Conservation (phyloP, 2,329 filamentous ascomycete genomes). For the Pezicula rhizophila region DNA sequence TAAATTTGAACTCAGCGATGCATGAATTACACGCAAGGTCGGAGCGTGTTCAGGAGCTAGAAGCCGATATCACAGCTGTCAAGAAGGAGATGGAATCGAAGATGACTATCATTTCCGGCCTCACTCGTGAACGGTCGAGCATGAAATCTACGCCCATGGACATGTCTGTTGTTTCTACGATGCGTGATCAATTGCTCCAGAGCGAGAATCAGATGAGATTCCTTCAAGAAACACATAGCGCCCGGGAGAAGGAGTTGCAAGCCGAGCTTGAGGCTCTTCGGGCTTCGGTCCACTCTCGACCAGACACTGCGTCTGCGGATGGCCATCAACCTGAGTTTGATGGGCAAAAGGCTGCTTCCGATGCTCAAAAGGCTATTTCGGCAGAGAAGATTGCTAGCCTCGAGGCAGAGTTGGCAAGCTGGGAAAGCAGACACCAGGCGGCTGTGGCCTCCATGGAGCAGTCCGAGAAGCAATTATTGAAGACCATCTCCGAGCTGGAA, state of each 20-base stretch:
- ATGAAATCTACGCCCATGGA: constrained; percentile 81
- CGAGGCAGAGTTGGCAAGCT: constrained; percentile 64
- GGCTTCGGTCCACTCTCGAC: constrained; percentile 12
- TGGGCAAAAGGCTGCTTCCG: constrained; percentile 3
- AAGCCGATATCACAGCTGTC: constrained; percentile 73
- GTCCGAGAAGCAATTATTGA: constrained; percentile 66
- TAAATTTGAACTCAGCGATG: constrained; percentile 87
- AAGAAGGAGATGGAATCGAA: constrained; percentile 98
- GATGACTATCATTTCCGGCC: constrained; percentile 88
- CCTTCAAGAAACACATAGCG: constrained; percentile 66
- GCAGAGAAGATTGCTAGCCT: constrained; percentile 49
- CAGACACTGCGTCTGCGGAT: constrained; percentile 5
- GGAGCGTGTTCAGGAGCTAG: constrained; percentile 84
- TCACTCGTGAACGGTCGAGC: constrained; percentile 89
- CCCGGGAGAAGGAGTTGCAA: constrained; percentile 68
- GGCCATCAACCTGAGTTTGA: constrained; percentile 12
- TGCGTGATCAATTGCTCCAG: constrained; percentile 82
- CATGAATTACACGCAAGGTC: constrained; percentile 82
- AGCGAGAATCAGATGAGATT: constrained; percentile 75
- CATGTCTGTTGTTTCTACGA: constrained; percentile 79
- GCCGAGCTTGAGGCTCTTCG: constrained; percentile 66
- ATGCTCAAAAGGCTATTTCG: constrained; percentile 24
- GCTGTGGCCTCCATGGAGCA: constrained; percentile 64
- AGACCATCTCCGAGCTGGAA: constrained; percentile 70
- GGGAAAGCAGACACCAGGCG: constrained; percentile 70